phyloP scores from a whole-genome alignment of 148 eudicot species.

The Silene uniflora region DNA sequence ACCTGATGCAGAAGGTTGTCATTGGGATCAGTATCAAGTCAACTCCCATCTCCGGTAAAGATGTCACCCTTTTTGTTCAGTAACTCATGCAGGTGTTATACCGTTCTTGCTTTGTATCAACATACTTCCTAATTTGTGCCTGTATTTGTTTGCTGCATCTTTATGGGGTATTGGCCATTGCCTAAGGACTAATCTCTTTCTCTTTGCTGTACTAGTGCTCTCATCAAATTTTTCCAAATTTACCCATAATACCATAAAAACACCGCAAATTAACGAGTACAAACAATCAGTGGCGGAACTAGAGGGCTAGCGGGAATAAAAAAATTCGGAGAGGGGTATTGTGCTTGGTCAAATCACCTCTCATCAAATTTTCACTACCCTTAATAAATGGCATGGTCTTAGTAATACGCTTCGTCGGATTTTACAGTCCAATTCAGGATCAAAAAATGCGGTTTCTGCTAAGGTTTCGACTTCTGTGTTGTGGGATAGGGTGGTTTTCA shows the following conservation, averaged over 20 bases:
- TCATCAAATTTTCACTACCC: slow-evolving; percentile 59
- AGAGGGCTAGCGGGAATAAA: too few relatives aligned
- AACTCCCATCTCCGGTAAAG: slow-evolving; percentile 78
- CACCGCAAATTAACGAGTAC: too few relatives aligned
- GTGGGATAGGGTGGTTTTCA: slow-evolving; percentile 74
- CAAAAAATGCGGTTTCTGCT: slow-evolving; percentile 25
- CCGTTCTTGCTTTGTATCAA: slow-evolving; percentile 1
- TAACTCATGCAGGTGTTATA: slow-evolving; percentile 75
- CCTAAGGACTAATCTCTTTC: neutral
- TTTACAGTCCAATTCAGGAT: slow-evolving; percentile 20
- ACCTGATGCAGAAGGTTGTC: slow-evolving; percentile 96
- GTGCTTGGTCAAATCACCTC: slow-evolving; percentile 67
- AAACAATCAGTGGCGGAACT: too few relatives aligned
- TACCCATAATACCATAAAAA: too few relatives aligned
- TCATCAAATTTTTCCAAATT: too few relatives aligned
- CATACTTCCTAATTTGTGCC: neutral
- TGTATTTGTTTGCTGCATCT: slow-evolving; percentile 3
- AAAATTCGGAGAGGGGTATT: slow-evolving; percentile 51
- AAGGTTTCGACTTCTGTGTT: slow-evolving; percentile 44
- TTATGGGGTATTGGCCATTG: neutral
- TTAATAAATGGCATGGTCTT: slow-evolving; percentile 75
- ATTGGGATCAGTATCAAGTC: slow-evolving; percentile 98
- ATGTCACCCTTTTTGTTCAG: slow-evolving; percentile 82
- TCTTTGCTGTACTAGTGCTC: neutral
- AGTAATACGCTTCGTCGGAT: slow-evolving; percentile 45